Percentiles rank a stretch among this genome's conserved stretches.
Evolutionary conservation across 345 rosid species (phyloP).

Genomic region (Lenwebbia sp.): DNA sequence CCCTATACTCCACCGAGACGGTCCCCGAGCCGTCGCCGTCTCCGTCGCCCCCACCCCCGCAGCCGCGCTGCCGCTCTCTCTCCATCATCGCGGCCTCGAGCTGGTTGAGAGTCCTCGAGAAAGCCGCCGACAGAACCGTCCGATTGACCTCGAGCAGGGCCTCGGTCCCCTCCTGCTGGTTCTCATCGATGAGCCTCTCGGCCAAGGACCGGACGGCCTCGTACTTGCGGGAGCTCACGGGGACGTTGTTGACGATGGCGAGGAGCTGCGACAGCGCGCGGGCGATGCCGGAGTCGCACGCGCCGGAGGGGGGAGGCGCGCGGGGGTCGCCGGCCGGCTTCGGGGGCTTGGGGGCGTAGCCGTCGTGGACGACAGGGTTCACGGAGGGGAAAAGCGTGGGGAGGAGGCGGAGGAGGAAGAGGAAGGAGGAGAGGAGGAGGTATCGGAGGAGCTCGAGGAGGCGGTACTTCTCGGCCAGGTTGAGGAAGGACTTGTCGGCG

Average conservation of each 20-base stretch:
- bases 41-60: neutral
- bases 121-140: constrained; percentile 44
- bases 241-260: constrained; percentile 45
- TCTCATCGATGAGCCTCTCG: constrained; percentile 69
- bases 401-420: constrained; percentile 56
- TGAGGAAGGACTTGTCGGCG: constrained; percentile 53
- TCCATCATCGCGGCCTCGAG: constrained; percentile 45
- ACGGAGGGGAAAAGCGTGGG: constrained; percentile 23
- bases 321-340: neutral
- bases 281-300: constrained; percentile 44
- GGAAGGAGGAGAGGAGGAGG: constrained; percentile 28
- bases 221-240: constrained; percentile 77
- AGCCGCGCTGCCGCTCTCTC: constrained; percentile 12
- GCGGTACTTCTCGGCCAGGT: constrained; percentile 29
- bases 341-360: neutral
- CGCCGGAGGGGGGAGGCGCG: neutral
- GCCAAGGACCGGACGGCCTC: constrained; percentile 63
- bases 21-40: neutral
- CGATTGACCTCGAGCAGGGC: constrained; percentile 51
- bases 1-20: constrained; percentile 10
- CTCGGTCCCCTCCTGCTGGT: constrained; percentile 28
- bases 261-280: constrained; percentile 69
- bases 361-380: neutral
- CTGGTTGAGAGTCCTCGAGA: constrained; percentile 43
- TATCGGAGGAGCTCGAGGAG: constrained; percentile 42